Evolutionary conservation across 1,284 basidiomycete species (phyloP), one percentile per base, ranked within the genome.

Genomic region (Austroboletus niveus): DNA sequence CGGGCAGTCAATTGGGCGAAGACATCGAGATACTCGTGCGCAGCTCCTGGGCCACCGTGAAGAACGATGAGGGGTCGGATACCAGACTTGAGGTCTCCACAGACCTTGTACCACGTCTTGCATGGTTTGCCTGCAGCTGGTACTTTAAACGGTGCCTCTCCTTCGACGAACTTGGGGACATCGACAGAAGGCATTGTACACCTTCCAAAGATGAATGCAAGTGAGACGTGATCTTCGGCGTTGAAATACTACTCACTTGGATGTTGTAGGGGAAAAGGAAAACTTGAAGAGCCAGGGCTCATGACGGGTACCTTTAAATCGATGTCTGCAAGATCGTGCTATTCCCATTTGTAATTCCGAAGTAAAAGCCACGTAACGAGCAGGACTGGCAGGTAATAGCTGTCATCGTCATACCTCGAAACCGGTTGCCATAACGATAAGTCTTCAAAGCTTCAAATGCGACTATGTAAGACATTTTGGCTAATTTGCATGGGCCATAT

Each of bases 71-170:
- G 69, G 5, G 78, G 76, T 10, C 56, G 48, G 17, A 59, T 39
- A 11, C 57, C 52, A 31, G 57, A 59, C 42, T 57, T 56, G 49
- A 78, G 64, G 46, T 74, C 63, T 30, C 77, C 77, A 31, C 70
- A 58, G 48, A 77, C 43, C 56, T 73, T 76, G 67, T 75, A 78
- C 69, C 72, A 77, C 8, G 77, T 78, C 58, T 75, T 62, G 63
- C 65, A 75, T 4, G 62, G 59, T 57, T 70, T 69, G 20, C 58
- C 63, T 11, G 63, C 65, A 20, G 48, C 42, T 30, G 63, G 49
- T 15, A 61, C 59, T 2, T 17, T n/a, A 40, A 70, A 70, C 5
- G 62, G 43, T 8, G 54, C 59, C 34, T 61, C 60, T 29, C 70
- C 69, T 56, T 71, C 52, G 17, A 51, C 39, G 31, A 61, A 56